phyloP scores from a whole-genome alignment of 2,329 filamentous ascomycete genomes.

The Talaromyces sp. region DNA sequence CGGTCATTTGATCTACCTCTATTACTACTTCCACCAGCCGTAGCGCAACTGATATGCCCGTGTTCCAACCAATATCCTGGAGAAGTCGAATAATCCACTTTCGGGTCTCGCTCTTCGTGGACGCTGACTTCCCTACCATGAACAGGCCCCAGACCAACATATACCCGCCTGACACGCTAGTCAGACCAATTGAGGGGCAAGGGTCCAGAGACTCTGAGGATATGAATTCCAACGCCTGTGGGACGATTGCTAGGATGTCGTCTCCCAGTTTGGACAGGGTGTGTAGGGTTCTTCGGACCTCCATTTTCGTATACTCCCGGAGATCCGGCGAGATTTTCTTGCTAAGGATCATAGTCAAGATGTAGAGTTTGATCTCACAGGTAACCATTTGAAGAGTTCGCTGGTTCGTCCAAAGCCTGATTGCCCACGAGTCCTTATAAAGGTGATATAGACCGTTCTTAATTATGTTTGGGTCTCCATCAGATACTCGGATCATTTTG shows the following conservation, averaged over 20 bases:
- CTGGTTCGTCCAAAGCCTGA: neutral
- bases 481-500: neutral
- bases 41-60: neutral
- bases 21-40: neutral
- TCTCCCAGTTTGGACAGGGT: neutral
- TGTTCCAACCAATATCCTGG: neutral
- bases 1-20: neutral
- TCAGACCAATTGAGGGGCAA: neutral
- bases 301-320: neutral
- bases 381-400: neutral
- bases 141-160: neutral
- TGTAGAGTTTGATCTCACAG: neutral
- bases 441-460: neutral
- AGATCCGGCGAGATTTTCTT: neutral
- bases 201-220: neutral
- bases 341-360: neutral
- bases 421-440: neutral
- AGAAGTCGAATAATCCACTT: neutral
- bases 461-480: neutral
- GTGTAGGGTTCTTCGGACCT: neutral
- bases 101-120: neutral
- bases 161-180: neutral
- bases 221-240: neutral
- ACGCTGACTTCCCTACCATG: neutral
- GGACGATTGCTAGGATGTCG: neutral